These are phyloP conservation scores for Aspergillus sclerotiicarbonarius DNA, from an alignment of 495 filamentous ascomycete genomes.

Conservation along the genomic window DNA sequence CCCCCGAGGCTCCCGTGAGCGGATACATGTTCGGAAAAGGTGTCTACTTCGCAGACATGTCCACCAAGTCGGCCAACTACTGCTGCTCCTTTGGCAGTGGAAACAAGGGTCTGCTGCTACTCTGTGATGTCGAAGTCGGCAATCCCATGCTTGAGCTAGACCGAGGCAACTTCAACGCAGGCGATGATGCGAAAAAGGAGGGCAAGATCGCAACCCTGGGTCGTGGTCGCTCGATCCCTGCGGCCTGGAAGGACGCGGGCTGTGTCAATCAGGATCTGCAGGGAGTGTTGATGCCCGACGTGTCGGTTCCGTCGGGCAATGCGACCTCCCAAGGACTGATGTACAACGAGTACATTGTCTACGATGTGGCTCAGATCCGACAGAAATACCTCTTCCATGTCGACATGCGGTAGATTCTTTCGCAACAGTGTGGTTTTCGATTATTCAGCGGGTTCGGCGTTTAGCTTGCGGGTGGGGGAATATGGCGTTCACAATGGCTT, in stretches of 20 bases:
- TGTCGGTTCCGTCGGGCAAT: background rate
- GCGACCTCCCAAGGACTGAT: slow-evolving; percentile 1
- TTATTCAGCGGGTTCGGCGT: no score
- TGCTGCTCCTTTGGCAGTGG: slow-evolving; percentile 57
- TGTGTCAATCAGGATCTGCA: slow-evolving; percentile 58
- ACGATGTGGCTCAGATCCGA: slow-evolving; percentile 74
- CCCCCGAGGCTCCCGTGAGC: slow-evolving; percentile 73
- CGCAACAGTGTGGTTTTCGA: no score
- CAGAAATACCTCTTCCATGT: slow-evolving; percentile 76
- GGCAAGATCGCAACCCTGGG: slow-evolving; percentile 68
- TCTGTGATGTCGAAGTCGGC: slow-evolving; percentile 80
- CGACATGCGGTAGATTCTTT: slow-evolving; percentile 23
- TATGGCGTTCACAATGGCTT: no score
- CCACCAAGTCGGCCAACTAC: slow-evolving; percentile 75
- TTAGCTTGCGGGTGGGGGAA: no score
- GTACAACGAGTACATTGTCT: slow-evolving; percentile 68
- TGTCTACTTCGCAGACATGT: slow-evolving; percentile 86
- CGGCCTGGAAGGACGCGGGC: slow-evolving; percentile 72
- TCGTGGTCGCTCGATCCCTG: slow-evolving; percentile 57
- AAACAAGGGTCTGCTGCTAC: slow-evolving; percentile 61
- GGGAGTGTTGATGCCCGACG: slow-evolving; percentile 62
- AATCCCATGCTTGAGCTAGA: slow-evolving; percentile 62
- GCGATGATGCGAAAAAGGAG: slow-evolving; percentile 54
- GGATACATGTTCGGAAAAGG: slow-evolving; percentile 88
- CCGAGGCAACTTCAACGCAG: slow-evolving; percentile 56